Base-by-base conservation (phyloP, 768 basidiomycete species). In the Pleurotus platypus region DNA sequence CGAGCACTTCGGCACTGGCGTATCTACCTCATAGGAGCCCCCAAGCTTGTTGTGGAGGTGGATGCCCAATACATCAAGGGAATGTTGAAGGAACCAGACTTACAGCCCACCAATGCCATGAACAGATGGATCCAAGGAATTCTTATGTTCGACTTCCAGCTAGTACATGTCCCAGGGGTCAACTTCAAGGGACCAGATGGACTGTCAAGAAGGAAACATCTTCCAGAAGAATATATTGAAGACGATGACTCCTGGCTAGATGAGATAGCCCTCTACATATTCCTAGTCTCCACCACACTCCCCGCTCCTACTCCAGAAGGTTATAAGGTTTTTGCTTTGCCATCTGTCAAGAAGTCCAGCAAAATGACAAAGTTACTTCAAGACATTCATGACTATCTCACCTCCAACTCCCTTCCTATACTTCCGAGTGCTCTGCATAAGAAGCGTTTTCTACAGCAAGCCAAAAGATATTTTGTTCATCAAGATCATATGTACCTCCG, bases 51-150 rank as follows among this genome's bases (percentile, higher is more conserved):
- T 16, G 64, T 78, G 0, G 73, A 77, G 60, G 70, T 72, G 0
- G 72, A 78, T 60, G 75, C 73, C 0, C 63, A 71, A 30, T 72
- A 72, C 57, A 75, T 79, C 5, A 72, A 72, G 53, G 73, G 71
- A n/a, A 78, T 77, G 75, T 49, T 78, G 3, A 73, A 76, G 48
- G 56, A 71, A 12, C 75, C 76, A 0, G 72, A 77, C 37, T 20
- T 72, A 0, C 66, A 67, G 15, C 75, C 73, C 0, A 73, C 71
- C 56, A 70, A 74, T 0, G 58, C 75, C 0, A 72, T 78, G 5
- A 79, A 78, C 53, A 56, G 67, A 13, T 79, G 77, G 78, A 75
- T 78, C 24, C 61, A 65, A 46, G 69, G 65, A 6, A 76, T 78
- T 8, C 55, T 74, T 2, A 40, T 72, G 18, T 78, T 74, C 42